phyloP scores from a whole-genome alignment of 495 filamentous ascomycete species.

The Antarctomyces pellizariae region DNA sequence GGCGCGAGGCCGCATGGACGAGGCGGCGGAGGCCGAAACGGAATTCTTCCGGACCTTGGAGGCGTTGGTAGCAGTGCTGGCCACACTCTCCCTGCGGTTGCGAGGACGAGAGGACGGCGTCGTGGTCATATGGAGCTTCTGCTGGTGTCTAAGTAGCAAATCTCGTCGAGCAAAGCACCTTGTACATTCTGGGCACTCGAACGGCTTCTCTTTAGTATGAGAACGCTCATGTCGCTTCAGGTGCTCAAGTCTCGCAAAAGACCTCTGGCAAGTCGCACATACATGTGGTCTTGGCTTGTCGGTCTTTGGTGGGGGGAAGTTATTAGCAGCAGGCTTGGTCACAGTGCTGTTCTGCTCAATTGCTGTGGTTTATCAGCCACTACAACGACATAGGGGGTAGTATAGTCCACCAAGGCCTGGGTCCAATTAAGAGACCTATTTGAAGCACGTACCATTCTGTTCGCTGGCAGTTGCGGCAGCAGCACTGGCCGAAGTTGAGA shows the following conservation, averaged over 20 bases:
- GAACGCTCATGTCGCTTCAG: constrained; percentile 95
- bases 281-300: constrained; percentile 94
- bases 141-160: constrained; percentile 81
- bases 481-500: too few species aligned
- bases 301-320: constrained; percentile 64
- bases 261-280: constrained; percentile 78
- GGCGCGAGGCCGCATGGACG: constrained; percentile 64
- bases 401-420: too few species aligned
- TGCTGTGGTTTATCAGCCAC: too few species aligned
- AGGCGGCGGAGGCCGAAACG: constrained; percentile 29
- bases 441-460: too few species aligned
- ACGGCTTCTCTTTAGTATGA: constrained; percentile 98
- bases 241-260: constrained; percentile 89
- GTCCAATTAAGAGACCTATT: too few species aligned
- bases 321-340: constrained; percentile 20
- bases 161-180: constrained; percentile 91
- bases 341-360: too few species aligned
- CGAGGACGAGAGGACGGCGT: constrained; percentile 73
- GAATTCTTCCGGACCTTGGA: constrained; percentile 83
- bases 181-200: constrained; percentile 89
- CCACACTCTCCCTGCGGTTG: constrained; percentile 67
- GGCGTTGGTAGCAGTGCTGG: constrained; percentile 37
- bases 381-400: too few species aligned
- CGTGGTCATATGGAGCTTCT: constrained; percentile 95
- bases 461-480: too few species aligned